phyloP scores from a whole-genome alignment of 768 basidiomycete species.

The Multifurca ochricompacta region DNA sequence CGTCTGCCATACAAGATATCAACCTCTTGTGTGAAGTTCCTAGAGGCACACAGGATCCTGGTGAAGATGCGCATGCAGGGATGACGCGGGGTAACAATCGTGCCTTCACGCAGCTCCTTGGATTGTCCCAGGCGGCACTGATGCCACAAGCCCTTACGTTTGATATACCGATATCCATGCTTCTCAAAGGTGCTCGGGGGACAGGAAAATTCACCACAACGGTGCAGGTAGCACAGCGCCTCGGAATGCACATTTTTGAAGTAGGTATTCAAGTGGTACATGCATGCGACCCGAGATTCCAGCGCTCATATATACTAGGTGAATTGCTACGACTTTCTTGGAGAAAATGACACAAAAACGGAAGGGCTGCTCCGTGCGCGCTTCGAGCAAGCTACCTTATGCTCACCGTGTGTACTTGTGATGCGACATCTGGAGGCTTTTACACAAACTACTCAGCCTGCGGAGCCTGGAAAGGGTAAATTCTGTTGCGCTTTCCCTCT shows the following conservation, averaged over 20 bases:
- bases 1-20: background rate
- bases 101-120: constrained; percentile 41
- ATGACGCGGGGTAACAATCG: constrained; percentile 22
- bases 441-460: constrained; percentile 53
- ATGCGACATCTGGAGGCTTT: constrained; percentile 79
- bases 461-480: constrained; percentile 59
- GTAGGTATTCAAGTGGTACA: constrained; percentile 31
- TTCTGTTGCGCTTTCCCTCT: background rate
- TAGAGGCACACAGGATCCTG: background rate
- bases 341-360: constrained; percentile 69
- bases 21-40: background rate
- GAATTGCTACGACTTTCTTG: constrained; percentile 77
- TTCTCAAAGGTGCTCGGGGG: constrained; percentile 75
- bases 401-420: constrained; percentile 80
- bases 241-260: constrained; percentile 78
- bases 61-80: background rate
- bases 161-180: constrained; percentile 57
- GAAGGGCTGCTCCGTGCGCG: constrained; percentile 63
- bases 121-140: constrained; percentile 55
- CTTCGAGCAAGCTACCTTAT: constrained; percentile 68
- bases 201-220: constrained; percentile 72
- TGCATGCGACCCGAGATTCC: background rate
- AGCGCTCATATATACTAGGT: constrained; percentile 40
- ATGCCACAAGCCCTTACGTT: constrained; percentile 50
- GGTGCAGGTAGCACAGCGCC: constrained; percentile 42